A percentile compares a stretch with the other conserved stretches of the same genome.
phyloP scores from a whole-genome alignment of 352 stramenopile genomes.

The Thraustochytrium sp. region DNA sequence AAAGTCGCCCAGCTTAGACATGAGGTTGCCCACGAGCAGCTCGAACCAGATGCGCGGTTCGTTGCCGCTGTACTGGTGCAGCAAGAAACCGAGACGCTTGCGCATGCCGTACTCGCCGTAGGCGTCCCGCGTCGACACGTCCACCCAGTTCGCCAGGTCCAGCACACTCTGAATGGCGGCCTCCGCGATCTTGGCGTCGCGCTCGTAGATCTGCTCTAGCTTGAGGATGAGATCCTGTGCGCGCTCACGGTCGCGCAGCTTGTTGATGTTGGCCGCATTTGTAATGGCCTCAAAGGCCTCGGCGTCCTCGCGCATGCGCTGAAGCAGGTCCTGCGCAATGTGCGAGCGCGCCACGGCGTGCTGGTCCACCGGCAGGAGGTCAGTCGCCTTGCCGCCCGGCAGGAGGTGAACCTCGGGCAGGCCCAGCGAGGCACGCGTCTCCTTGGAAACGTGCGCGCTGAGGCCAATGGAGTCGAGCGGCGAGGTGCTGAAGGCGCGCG shows the following conservation, averaged over 20 bases:
- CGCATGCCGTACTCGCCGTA: conserved; percentile 38
- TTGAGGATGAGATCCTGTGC: conserved; percentile 29
- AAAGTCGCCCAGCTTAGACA: neutral
- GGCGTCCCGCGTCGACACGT: neutral
- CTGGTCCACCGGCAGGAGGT: neutral
- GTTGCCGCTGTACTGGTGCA: conserved; percentile 36
- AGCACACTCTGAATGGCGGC: neutral
- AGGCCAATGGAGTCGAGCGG: neutral
- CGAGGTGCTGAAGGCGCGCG: neutral
- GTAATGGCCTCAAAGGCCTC: neutral
- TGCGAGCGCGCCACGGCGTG: conserved; percentile 27
- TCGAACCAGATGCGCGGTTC: conserved; percentile 43
- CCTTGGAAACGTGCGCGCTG: neutral
- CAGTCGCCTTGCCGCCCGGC: neutral
- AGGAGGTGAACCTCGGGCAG: neutral
- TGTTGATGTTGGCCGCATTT: neutral
- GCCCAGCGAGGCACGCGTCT: neutral
- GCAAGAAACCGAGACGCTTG: conserved; percentile 31
- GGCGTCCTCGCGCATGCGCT: conserved; percentile 23
- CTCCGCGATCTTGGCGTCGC: conserved; percentile 17
- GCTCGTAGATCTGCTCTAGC: conserved; percentile 36
- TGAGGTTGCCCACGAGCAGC: conserved; percentile 1
- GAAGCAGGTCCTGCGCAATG: conserved; percentile 27
- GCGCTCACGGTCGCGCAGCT: neutral
- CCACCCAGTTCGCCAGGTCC: conserved; percentile 31